Evolutionary conservation across 2,329 filamentous ascomycete genomes (phyloP), one percentile per base, ranked within the genome.

Genomic region (Fusarium solani-melongenae): DNA sequence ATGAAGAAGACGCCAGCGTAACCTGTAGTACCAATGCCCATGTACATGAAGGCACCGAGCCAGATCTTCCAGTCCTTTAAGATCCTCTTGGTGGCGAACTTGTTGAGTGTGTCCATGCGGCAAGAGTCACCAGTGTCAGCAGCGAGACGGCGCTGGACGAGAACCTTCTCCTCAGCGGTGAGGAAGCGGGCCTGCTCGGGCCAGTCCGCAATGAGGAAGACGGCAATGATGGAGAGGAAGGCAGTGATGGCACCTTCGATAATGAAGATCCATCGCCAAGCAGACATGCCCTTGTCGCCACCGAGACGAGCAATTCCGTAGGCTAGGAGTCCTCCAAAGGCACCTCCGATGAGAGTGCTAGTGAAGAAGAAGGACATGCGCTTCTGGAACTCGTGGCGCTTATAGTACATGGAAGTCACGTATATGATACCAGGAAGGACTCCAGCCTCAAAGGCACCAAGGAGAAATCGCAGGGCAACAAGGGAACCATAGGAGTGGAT

Each of bases 71-170:
- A 83, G 71, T 88, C 87, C 1, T 62, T 70, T 17, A 89, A 82
- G 55, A 88, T 85, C 20, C 88, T 83, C 63, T 81, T 81, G 64
- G 82, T 80, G 0, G 86, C 83, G 55, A 84, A 82, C 70, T 84
- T 85, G 69, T 89, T 86, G 4, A 89, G 81, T 10, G 85, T 85
- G 66, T 90, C 83, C 88, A 90, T 90, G 58, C 80, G 83, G 71
- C 77, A 80, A 4, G 82, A 83, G 5, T 83, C 83, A 20, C 82
- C 83, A n/a, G 78, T 78, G 51, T 87, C 86, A 5, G 83, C 81
- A 4, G 79, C 77, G 9, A 88, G 73, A 4, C 85, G 83, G 15
- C 79, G 78, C 31, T 84, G 77, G 3, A 89, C 81, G 6, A 87
- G 73, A 12, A 77, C 73, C 53, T 83, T 82, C 76, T 88, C 86